Conservation (phyloP, 345 rosid genomes). For the Bruguiera sexangula region DNA sequence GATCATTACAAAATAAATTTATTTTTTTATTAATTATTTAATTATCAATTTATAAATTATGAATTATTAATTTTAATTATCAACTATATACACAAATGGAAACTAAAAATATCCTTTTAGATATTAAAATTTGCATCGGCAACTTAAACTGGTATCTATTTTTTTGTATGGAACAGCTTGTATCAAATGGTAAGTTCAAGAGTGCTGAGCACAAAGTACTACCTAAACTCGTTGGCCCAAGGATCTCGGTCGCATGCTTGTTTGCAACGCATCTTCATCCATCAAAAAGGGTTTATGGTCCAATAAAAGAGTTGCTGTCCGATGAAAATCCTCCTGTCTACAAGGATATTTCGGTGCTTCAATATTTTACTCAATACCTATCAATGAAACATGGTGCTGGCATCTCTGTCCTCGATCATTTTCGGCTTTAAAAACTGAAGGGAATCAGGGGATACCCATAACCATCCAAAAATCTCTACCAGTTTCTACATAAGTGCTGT, state of each 20-base stretch:
- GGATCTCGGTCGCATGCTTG: conserved; percentile 22
- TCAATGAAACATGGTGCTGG: neutral
- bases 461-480: too few species aligned
- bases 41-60: too few species aligned
- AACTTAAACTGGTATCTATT: neutral
- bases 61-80: too few species aligned
- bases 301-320: conserved; percentile 17
- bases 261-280: conserved; percentile 10
- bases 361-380: neutral
- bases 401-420: neutral
- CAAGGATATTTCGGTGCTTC: conserved; percentile 7
- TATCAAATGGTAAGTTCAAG: conserved; percentile 19
- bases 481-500: too few species aligned
- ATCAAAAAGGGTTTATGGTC: conserved; percentile 16
- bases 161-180: conserved; percentile 4
- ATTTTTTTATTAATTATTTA: too few species aligned
- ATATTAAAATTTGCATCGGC: too few species aligned
- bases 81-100: too few species aligned
- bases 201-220: conserved; percentile 25
- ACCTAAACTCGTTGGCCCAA: conserved; percentile 18
- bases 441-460: too few species aligned
- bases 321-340: conserved; percentile 23
- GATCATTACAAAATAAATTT: too few species aligned
- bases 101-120: too few species aligned
- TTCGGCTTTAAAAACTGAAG: neutral